Base-by-base conservation (phyloP, 23 red algal genomes). In the Chondrus crispus region DNA sequence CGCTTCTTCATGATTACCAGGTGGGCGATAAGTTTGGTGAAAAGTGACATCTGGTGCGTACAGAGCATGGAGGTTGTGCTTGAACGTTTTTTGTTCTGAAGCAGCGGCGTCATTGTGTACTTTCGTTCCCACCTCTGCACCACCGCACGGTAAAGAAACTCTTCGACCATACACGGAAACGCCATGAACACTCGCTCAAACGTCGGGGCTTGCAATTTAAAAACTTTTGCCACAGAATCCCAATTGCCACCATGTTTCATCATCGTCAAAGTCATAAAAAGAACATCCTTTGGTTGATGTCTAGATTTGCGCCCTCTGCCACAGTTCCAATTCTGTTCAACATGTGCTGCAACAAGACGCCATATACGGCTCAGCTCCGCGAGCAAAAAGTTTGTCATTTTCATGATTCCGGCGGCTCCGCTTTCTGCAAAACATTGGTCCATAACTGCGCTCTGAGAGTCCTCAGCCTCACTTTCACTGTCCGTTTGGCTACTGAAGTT, bases 211-310 rank as follows among this genome's bases (percentile, higher is more conserved):
- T 57, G 42, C 60, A 3, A 13, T 57, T 11, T 30, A 3, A 62
- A 52, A 62, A 6, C 14, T 60, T 35, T 24, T 39, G 3, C 6
- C 24, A 82, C 29, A 40, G 32, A 58, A 2, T 57, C 78, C 11
- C 78, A 82, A 10, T 32, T 33, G 24, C 78, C 78, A 12, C 78
- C 53, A 57, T 82, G 22, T 42, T 62, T 60, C 2, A 60, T 14
- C 10, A 24, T 41, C 60, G 78, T 82, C 11, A 82, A 62, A 2
- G 48, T 60, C 78, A 82, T 82, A 62, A 82, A 82, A 12, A 82
- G 12, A 39, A 82, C 49, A 62, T 82, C 78, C 30, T 60, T 82
- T 32, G 53, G 53, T 5, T 38, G 30, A 62, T 60, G 30, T 8
- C 13, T 24, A 41, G 20, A 60, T 3, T 29, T 20, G 24, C 4